Evolutionary conservation across 495 filamentous ascomycete species (phyloP), one percentile per base, ranked within the genome.

Genomic region (Copromyces sp.): DNA sequence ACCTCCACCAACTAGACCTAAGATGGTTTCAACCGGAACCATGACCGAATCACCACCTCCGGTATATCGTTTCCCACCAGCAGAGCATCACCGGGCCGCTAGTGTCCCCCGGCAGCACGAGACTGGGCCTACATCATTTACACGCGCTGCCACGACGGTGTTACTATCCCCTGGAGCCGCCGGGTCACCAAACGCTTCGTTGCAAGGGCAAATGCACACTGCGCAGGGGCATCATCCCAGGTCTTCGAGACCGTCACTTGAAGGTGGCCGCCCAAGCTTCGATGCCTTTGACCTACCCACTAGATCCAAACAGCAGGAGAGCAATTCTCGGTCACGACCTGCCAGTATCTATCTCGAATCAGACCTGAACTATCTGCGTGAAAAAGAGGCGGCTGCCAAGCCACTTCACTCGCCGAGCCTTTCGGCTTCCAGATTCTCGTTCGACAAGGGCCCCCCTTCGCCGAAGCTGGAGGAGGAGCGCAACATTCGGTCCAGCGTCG

Each of bases 11-110:
- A 86, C 85, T 74, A 86, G 84, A 70, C 89, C 91, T 6, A 72
- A 77, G 7, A 97, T 95, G 91, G 90, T 97, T n/a, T 98, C 95
- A 3, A 95, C 90, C 14, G 95, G 94, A 40, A 97, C 93, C 3
- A 97, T 96, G 92, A 97, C 95, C 37, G 91, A 90, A 35, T 91
- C 89, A 24, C 85, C 92, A 9, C 85, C 88, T n/a, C 87, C 90
- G n/a, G 85, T 89, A 42, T 87, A 91, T 74, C 86, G 87, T 69
- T 91, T 92, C 78, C 87, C 89, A 7, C 78, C 87, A 42, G 81
- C 84, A 12, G 86, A 89, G 14, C 81, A 84, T 61, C 84, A 88
- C 59, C 84, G 87, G 69, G 86, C 89, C 38, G 82, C 89, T 17
- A 92, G 90, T 74, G 80, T 87, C 8, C 83, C 79, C 11, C 76